A percentile compares a stretch with the other conserved stretches of the same genome.
phyloP scores from a whole-genome alignment of 345 rosid genomes.

The Dimocarpus longan region DNA sequence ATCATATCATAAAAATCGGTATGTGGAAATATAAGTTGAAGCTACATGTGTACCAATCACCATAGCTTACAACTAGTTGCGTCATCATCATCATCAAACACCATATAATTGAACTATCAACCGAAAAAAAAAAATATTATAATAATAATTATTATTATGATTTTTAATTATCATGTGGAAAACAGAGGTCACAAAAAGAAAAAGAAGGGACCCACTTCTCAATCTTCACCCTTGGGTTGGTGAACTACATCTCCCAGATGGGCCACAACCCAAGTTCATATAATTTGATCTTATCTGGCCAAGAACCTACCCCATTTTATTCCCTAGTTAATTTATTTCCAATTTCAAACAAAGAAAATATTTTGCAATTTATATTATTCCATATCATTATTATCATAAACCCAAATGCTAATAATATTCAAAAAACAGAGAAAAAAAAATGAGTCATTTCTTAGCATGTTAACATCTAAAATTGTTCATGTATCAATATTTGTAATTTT shows the following conservation, averaged over 20 bases:
- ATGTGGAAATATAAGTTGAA: slow-evolving; percentile 17
- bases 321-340: background rate
- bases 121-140: background rate
- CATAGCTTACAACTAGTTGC: background rate
- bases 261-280: slow-evolving; percentile 1
- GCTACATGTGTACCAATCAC: slow-evolving; percentile 21
- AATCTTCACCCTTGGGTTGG: slow-evolving; percentile 25
- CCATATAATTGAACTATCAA: slow-evolving; percentile 15
- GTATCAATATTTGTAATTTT: background rate
- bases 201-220: slow-evolving; percentile 15
- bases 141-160: too few relatives aligned
- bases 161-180: background rate
- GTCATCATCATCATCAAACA: slow-evolving; percentile 13
- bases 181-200: background rate
- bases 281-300: background rate
- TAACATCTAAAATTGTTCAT: background rate
- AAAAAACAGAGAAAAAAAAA: too few relatives aligned
- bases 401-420: too few relatives aligned
- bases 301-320: background rate
- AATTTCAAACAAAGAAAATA: background rate
- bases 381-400: too few relatives aligned
- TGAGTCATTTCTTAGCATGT: background rate
- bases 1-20: background rate
- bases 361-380: too few relatives aligned
- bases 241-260: slow-evolving; percentile 21